Base-by-base conservation (phyloP, 2,329 filamentous ascomycete species). In the Ophiostoma novo-ulmi region DNA sequence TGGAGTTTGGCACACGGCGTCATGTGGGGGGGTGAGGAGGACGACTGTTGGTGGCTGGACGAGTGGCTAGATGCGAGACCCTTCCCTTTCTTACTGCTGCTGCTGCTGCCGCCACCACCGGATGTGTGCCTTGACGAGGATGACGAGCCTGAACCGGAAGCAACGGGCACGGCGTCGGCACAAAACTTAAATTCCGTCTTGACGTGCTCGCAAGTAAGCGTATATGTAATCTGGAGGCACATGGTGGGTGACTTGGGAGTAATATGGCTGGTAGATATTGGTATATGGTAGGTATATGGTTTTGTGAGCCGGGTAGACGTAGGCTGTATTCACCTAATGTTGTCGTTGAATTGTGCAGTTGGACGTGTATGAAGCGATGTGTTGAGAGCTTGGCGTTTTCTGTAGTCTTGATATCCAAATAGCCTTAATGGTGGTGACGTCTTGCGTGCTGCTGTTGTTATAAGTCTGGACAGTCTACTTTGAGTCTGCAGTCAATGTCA, bases 181-280 rank as follows among this genome's bases (percentile, higher is more conserved):
- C 84, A 86, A 78, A 82, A 83, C 70, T 79, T 77, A 48, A 79
- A 80, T 71, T 80, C 77, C 20, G 80, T 82, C 72, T 79, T 79
- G 74, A 85, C 79, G 75, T 86, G 84, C 76, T 84, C 83, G 76
- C 84, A 86, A 65, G 81, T 80, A 69, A 85, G 79, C 44, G 81
- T 83, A 76, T 85, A 85, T 66, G 79, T 81, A 69, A 81, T 80
- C 72, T 83, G 81, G 74, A 82, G 82, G 74, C 83, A 85, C 84
- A 85, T 85, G 48, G 55, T 85, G 48, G 55, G 22, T 39, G 58
- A 31, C 36, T 13, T 39, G 38, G 38, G 13, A 20, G 13, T 41
- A n/a, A 20, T 58, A 10, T 58, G 17, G n/a, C 10, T 26, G 1
- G 52, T 13, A 55, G 48, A 22, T 55, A n/a, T 26, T 0, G 52